phyloP scores from a whole-genome alignment of 441 rosid genomes.

The Melastoma candidum region DNA sequence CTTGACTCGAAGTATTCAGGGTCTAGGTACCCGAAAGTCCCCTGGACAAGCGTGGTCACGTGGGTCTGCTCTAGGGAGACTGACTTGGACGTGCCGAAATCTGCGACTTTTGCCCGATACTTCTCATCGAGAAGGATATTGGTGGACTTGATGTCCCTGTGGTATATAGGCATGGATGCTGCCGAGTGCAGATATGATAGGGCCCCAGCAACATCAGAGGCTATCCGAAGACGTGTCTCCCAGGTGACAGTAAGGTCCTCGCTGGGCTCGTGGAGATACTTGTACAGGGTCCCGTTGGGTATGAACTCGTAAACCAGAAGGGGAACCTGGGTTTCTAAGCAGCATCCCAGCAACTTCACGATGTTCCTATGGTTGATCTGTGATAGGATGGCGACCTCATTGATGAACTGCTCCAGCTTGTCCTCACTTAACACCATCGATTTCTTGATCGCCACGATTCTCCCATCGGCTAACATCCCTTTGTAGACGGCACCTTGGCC shows the following conservation, averaged over 20 bases:
- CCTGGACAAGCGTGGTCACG: neutral
- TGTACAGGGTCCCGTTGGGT: slow-evolving; percentile 7
- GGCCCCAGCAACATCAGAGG: neutral
- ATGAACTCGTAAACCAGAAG: slow-evolving; percentile 2
- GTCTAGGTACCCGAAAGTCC: slow-evolving; percentile 1
- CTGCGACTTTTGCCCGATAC: slow-evolving; percentile 2
- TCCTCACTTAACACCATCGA: neutral
- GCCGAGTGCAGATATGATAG: neutral
- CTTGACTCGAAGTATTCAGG: slow-evolving; percentile 3
- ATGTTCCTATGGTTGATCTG: slow-evolving; percentile 8
- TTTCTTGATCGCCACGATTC: slow-evolving; percentile 9
- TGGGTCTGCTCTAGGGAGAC: slow-evolving; percentile 3
- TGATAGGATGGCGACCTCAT: slow-evolving; percentile 6
- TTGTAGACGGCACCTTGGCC: slow-evolving; percentile 5
- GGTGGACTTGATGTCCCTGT: slow-evolving; percentile 3
- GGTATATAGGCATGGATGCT: neutral
- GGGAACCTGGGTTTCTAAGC: neutral
- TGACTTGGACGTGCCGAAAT: neutral
- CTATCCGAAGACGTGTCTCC: neutral
- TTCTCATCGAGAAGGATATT: slow-evolving; percentile 2
- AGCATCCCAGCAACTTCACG: slow-evolving; percentile 7
- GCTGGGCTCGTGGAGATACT: slow-evolving; percentile 4
- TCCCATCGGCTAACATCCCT: slow-evolving; percentile 6
- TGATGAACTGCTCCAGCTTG: slow-evolving; percentile 2
- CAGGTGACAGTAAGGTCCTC: too few relatives aligned